These are phyloP conservation scores for Colletotrichum sp. DNA, from an alignment of 2,329 filamentous ascomycete genomes.

Conservation along the genomic window DNA sequence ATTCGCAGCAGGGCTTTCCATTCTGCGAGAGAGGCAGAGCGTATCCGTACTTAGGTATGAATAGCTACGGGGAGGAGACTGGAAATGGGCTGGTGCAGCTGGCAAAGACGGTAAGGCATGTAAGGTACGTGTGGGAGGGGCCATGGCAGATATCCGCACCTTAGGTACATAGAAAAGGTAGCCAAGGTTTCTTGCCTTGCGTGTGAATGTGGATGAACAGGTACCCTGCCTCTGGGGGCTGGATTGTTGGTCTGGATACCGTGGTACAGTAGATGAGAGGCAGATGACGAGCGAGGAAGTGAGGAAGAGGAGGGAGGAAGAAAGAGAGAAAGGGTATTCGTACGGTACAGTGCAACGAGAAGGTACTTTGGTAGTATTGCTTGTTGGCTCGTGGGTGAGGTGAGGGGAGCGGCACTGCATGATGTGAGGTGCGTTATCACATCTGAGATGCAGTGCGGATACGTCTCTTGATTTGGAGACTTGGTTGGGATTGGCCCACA, in stretches of 20 bases:
- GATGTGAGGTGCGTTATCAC: conserved; percentile 11
- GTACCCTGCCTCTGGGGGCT: background rate
- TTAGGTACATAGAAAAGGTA: background rate
- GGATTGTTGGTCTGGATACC: background rate
- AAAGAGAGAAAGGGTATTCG: background rate
- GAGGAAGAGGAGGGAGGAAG: background rate
- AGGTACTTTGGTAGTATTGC: background rate
- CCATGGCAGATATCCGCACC: background rate
- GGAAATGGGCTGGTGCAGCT: background rate
- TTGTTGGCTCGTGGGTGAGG: conserved; percentile 5
- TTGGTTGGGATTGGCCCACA: background rate
- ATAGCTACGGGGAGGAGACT: background rate
- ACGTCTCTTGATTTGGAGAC: background rate
- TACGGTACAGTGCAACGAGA: background rate
- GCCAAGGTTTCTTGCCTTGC: background rate
- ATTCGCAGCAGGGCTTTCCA: background rate
- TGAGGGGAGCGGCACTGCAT: conserved; percentile 4
- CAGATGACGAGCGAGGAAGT: background rate
- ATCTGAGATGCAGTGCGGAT: conserved; percentile 13
- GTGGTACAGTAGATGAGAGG: background rate
- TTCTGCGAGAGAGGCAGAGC: background rate
- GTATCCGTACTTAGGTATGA: background rate
- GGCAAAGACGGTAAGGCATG: background rate
- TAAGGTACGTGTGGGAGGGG: background rate
- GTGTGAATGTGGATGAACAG: background rate